A percentile compares a stretch with the other conserved stretches of the same genome.
Evolutionary conservation across 257 asterid species (phyloP).

Genomic region (Coffea canephora): DNA sequence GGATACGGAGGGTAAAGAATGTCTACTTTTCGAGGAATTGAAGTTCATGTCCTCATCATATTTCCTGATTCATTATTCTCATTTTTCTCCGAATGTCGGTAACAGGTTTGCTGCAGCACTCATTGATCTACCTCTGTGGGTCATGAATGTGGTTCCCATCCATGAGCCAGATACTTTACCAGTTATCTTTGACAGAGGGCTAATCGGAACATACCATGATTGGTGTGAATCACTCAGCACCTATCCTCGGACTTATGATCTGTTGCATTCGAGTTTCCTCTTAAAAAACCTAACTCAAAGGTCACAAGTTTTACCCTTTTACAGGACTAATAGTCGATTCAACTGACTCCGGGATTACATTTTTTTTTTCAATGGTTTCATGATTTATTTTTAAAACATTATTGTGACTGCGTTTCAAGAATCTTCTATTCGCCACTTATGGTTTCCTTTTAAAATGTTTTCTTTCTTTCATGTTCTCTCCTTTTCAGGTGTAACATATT

Average conservation of each 20-base stretch:
- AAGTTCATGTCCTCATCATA: neutral
- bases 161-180: slow-evolving; percentile 70
- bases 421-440: no score
- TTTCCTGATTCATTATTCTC: neutral
- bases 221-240: slow-evolving; percentile 96
- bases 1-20: slow-evolving; percentile 86
- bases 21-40: neutral
- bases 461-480: neutral
- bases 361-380: neutral
- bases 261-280: slow-evolving; percentile 84
- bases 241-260: slow-evolving; percentile 90
- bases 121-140: slow-evolving; percentile 62
- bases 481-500: slow-evolving; percentile 69
- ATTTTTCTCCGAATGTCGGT: neutral
- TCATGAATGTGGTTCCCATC: slow-evolving; percentile 83
- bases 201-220: slow-evolving; percentile 89
- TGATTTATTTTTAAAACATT: neutral
- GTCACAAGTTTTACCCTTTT: slow-evolving; percentile 28
- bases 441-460: no score
- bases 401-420: neutral
- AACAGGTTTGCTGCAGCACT: slow-evolving; percentile 89
- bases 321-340: neutral
- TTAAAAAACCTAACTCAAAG: slow-evolving; percentile 63
- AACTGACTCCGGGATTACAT: neutral
- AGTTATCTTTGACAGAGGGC: slow-evolving; percentile 78